Conservation (phyloP, 345 rosid species). For the Corymbia maculata region DNA sequence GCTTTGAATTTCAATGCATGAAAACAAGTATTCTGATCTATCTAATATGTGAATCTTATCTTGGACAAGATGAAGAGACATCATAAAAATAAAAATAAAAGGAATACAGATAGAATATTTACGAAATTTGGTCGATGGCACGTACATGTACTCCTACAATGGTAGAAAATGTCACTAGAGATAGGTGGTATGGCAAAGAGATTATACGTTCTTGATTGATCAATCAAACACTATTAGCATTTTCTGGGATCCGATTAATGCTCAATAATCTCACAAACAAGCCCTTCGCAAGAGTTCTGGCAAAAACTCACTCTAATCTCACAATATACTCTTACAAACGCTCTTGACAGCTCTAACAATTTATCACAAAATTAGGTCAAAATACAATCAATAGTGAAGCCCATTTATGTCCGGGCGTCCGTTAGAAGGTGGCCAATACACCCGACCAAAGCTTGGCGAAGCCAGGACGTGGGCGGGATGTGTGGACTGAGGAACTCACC, state of each 20-base stretch:
- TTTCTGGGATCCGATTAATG: neutral
- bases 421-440: neutral
- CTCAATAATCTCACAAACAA: neutral
- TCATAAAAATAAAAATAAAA: neutral
- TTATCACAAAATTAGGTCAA: neutral
- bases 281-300: neutral
- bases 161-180: neutral
- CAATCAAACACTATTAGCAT: neutral
- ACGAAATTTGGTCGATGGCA: neutral
- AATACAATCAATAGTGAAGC: neutral
- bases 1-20: neutral
- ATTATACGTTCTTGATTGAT: neutral
- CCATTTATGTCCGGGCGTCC: neutral
- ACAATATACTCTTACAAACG: neutral
- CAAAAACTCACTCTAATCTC: neutral
- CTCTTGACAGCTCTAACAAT: neutral
- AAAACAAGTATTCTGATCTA: neutral
- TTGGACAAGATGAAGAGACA: neutral
- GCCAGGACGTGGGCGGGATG: neutral
- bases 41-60: neutral
- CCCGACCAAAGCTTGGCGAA: neutral
- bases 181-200: neutral
- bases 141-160: neutral
- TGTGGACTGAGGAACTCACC: neutral
- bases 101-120: neutral